A percentile compares a stretch with the other conserved stretches of the same genome.
Conservation (phyloP, 805 yeast species). For the Tetrapisispora fleetii region DNA sequence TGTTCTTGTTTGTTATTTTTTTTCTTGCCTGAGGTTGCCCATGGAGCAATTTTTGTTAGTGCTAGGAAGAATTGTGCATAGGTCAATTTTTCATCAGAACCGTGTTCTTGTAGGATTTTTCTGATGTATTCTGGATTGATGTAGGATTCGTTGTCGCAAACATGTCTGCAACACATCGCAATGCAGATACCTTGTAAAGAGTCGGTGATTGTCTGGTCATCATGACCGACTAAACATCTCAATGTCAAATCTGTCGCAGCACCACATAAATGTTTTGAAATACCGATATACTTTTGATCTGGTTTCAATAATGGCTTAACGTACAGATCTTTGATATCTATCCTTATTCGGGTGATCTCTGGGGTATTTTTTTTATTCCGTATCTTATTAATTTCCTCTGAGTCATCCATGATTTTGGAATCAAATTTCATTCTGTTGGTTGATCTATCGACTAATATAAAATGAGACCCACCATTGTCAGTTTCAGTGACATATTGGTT, state of each 20-base stretch:
- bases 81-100: slow-evolving; percentile 9
- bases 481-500: not conserved
- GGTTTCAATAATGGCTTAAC: slow-evolving; percentile 36
- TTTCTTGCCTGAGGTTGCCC: slow-evolving; percentile 74
- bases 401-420: slow-evolving; percentile 50
- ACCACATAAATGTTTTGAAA: slow-evolving; percentile 88
- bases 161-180: slow-evolving; percentile 91
- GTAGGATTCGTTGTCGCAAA: slow-evolving; percentile 49
- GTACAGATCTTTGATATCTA: slow-evolving; percentile 71
- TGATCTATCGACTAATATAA: slow-evolving; percentile 65
- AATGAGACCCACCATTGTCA: slow-evolving; percentile 23
- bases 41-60: slow-evolving; percentile 60
- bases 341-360: slow-evolving; percentile 28
- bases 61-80: slow-evolving; percentile 33
- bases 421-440: slow-evolving; percentile 74
- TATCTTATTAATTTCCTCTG: slow-evolving; percentile 17
- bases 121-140: slow-evolving; percentile 20
- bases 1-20: not conserved
- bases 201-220: not conserved
- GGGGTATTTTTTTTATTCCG: not conserved
- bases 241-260: slow-evolving; percentile 86
- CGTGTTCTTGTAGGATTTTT: slow-evolving; percentile 32
- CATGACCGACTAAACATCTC: slow-evolving; percentile 43
- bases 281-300: slow-evolving; percentile 35
- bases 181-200: slow-evolving; percentile 51